A percentile compares a stretch with the other conserved stretches of the same genome.
phyloP scores from a whole-genome alignment of 176 grass and related monocot species.

The Oryza glumipatula region DNA sequence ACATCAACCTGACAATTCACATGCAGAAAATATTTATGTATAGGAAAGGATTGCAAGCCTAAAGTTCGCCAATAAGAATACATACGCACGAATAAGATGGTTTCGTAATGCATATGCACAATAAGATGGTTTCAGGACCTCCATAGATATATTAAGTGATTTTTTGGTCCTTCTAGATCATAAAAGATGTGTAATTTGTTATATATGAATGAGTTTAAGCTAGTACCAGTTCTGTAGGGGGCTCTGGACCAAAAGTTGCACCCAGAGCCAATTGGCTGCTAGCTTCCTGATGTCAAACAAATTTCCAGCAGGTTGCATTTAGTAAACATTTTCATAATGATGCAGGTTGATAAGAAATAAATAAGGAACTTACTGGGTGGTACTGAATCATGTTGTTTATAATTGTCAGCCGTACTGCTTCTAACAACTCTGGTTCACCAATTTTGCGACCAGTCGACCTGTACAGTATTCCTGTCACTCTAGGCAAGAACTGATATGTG shows the following conservation, averaged over 20 bases:
- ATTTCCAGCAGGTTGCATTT: conserved; percentile 8
- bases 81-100: neutral
- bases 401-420: conserved; percentile 92
- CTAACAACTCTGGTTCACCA: conserved; percentile 90
- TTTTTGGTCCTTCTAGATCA: conserved; percentile 12
- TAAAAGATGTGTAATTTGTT: neutral
- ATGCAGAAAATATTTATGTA: conserved; percentile 37
- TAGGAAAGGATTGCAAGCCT: neutral
- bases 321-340: conserved; percentile 7
- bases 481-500: conserved; percentile 56
- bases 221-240: conserved; percentile 65
- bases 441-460: conserved; percentile 97
- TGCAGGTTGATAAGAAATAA: conserved; percentile 25
- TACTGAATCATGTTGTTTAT: conserved; percentile 94
- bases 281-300: conserved; percentile 68
- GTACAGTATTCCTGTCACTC: conserved; percentile 64
- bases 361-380: conserved; percentile 75
- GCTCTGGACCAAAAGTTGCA: conserved; percentile 86
- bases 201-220: conserved; percentile 20
- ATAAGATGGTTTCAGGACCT: conserved; percentile 11
- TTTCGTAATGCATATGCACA: neutral
- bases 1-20: conserved; percentile 74
- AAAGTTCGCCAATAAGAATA: neutral
- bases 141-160: conserved; percentile 1
- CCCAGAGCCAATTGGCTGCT: conserved; percentile 97